phyloP scores from a whole-genome alignment of 768 basidiomycete species.

The Trametes maxima region DNA sequence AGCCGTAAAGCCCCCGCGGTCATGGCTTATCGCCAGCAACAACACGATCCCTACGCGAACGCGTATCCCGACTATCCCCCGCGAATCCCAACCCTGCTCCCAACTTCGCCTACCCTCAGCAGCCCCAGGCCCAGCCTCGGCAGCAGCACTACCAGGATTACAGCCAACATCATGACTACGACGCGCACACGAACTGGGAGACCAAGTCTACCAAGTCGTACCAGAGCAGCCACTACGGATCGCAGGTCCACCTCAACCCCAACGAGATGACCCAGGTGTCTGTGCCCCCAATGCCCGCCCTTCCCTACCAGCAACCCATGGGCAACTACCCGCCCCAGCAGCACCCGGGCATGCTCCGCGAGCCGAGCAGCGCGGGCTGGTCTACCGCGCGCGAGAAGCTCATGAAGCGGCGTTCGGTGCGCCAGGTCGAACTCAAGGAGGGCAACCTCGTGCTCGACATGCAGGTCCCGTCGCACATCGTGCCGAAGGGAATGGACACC shows the following conservation, averaged over 20 bases:
- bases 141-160: slow-evolving; percentile 22
- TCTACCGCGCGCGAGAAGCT: slow-evolving; percentile 74
- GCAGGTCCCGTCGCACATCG: slow-evolving; percentile 74
- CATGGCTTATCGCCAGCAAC: slow-evolving; percentile 35
- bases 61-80: slow-evolving; percentile 28
- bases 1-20: background rate
- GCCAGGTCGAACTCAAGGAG: slow-evolving; percentile 76
- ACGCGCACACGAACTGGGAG: slow-evolving; percentile 41
- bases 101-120: slow-evolving; percentile 23
- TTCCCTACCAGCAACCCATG: slow-evolving; percentile 46
- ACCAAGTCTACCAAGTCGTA: slow-evolving; percentile 59
- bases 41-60: slow-evolving; percentile 31
- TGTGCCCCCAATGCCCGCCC: slow-evolving; percentile 55
- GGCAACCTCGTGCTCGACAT: slow-evolving; percentile 88
- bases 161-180: slow-evolving; percentile 29
- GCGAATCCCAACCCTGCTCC: slow-evolving; percentile 16
- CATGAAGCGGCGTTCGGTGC: slow-evolving; percentile 78
- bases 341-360: slow-evolving; percentile 50
- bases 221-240: slow-evolving; percentile 66
- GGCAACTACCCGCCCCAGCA: slow-evolving; percentile 65
- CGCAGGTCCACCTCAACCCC: slow-evolving; percentile 72
- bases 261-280: slow-evolving; percentile 57
- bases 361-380: slow-evolving; percentile 56
- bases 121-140: slow-evolving; percentile 14
- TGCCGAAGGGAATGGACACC: slow-evolving; percentile 63